Percentiles rank a stretch among this genome's conserved stretches.
These are phyloP conservation scores for Geotrichum restrictum DNA, from an alignment of 1,139 yeast species.

Conservation along the genomic window DNA sequence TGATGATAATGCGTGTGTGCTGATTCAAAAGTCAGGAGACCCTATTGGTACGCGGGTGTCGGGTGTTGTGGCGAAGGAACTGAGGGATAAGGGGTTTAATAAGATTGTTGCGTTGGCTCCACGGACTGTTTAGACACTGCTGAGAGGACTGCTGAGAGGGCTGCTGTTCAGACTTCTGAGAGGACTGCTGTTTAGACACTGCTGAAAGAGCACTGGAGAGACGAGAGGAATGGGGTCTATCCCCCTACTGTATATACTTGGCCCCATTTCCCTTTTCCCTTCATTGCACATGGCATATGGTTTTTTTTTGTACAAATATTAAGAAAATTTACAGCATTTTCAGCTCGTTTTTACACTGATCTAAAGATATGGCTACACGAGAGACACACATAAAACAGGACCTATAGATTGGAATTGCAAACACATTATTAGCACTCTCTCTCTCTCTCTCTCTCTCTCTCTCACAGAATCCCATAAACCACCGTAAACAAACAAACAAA, in stretches of 20 bases:
- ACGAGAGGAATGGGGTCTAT: no score
- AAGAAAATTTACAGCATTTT: no score
- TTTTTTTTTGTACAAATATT: no score
- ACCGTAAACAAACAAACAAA: no score
- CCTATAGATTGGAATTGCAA: no score
- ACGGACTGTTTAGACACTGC: conserved; percentile 54
- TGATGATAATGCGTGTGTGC: conserved; percentile 96
- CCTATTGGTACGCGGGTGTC: conserved; percentile 93
- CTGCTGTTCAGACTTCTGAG: no score
- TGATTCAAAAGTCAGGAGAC: conserved; percentile 86
- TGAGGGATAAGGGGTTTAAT: conserved; percentile 76
- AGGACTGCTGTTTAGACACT: no score
- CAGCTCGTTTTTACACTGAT: conserved; percentile 17
- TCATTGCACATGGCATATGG: neutral
- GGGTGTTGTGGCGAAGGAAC: conserved; percentile 88
- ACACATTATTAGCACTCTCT: no score
- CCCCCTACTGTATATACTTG: neutral
- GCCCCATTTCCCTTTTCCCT: neutral
- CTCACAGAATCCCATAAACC: no score
- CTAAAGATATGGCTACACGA: conserved; percentile 71
- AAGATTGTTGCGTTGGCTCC: conserved; percentile 92
- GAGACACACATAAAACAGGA: conserved; percentile 83
- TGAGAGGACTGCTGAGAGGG: neutral
- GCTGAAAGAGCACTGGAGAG: no score
- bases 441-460: no score